Evolutionary conservation across 2,329 filamentous ascomycete genomes (phyloP).

Genomic region (Endoconidiophora laricicola): DNA sequence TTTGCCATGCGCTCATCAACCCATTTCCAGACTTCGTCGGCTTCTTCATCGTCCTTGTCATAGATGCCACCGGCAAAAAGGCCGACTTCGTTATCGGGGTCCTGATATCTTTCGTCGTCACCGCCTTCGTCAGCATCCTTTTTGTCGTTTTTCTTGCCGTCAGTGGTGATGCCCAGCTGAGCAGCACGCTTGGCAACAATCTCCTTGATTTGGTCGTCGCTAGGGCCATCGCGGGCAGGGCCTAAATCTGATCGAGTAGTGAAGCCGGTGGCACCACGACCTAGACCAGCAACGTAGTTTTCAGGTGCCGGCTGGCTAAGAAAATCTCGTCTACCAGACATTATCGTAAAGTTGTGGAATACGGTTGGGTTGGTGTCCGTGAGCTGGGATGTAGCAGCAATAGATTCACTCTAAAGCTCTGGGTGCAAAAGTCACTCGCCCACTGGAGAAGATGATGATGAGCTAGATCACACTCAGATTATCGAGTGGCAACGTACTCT

Average conservation of each 20-base stretch:
- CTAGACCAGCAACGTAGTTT: conserved; percentile 89
- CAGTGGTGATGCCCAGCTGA: conserved; percentile 53
- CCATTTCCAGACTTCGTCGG: conserved; percentile 85
- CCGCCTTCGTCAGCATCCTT: conserved; percentile 52
- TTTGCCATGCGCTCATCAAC: conserved; percentile 96
- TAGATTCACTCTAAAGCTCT: neutral
- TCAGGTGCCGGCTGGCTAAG: conserved; percentile 70
- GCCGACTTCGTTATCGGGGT: conserved; percentile 93
- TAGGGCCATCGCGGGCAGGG: conserved; percentile 85
- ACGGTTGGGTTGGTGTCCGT: neutral
- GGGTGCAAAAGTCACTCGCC: neutral
- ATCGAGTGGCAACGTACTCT: conserved; percentile 11
- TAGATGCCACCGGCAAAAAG: conserved; percentile 91
- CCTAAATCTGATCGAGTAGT: conserved; percentile 94
- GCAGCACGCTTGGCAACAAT: conserved; percentile 87
- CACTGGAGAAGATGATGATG: conserved; percentile 12
- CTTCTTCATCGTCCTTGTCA: conserved; percentile 95
- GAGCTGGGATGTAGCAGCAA: neutral
- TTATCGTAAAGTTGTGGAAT: conserved; percentile 18
- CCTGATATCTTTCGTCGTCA: conserved; percentile 70
- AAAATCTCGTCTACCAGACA: conserved; percentile 61
- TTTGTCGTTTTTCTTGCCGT: conserved; percentile 52
- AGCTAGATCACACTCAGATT: conserved; percentile 7
- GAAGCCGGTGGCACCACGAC: conserved; percentile 94
- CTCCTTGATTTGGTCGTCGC: conserved; percentile 96